Conservation (phyloP, 306 rosid genomes). For the Citrullus amarus region DNA sequence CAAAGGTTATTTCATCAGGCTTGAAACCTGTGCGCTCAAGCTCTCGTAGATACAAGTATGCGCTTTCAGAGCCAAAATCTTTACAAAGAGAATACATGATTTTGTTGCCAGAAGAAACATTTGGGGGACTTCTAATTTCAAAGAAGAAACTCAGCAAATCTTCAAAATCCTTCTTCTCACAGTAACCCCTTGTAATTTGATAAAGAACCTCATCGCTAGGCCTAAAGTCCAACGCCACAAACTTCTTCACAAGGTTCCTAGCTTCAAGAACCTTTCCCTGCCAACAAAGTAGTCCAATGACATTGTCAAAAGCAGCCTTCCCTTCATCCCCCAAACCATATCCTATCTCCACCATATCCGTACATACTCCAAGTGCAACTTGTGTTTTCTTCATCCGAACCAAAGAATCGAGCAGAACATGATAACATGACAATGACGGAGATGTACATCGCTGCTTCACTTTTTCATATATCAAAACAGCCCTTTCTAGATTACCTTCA, state of each 20-base stretch:
- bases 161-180: slow-evolving; percentile 70
- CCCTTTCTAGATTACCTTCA: slow-evolving; percentile 39
- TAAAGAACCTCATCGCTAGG: slow-evolving; percentile 35
- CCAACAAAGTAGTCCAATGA: slow-evolving; percentile 44
- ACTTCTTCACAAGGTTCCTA: slow-evolving; percentile 58
- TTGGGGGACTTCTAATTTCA: slow-evolving; percentile 42
- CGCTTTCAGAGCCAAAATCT: slow-evolving; percentile 42
- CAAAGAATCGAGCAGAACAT: slow-evolving; percentile 35
- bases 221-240: slow-evolving; percentile 24
- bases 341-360: slow-evolving; percentile 41
- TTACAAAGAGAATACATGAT: slow-evolving; percentile 43
- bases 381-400: slow-evolving; percentile 33
- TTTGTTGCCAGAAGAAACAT: slow-evolving; percentile 50
- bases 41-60: slow-evolving; percentile 38
- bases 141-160: slow-evolving; percentile 67
- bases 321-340: slow-evolving; percentile 25
- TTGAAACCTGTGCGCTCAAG: slow-evolving; percentile 41
- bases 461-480: slow-evolving; percentile 32
- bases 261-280: slow-evolving; percentile 63
- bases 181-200: slow-evolving; percentile 66
- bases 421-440: slow-evolving; percentile 32
- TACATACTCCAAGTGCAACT: slow-evolving; percentile 27
- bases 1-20: slow-evolving; percentile 67
- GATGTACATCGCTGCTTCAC: slow-evolving; percentile 26
- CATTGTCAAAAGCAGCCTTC: slow-evolving; percentile 35